phyloP scores from a whole-genome alignment of 2,329 filamentous ascomycete genomes.

The Diaporthe ilicicola region DNA sequence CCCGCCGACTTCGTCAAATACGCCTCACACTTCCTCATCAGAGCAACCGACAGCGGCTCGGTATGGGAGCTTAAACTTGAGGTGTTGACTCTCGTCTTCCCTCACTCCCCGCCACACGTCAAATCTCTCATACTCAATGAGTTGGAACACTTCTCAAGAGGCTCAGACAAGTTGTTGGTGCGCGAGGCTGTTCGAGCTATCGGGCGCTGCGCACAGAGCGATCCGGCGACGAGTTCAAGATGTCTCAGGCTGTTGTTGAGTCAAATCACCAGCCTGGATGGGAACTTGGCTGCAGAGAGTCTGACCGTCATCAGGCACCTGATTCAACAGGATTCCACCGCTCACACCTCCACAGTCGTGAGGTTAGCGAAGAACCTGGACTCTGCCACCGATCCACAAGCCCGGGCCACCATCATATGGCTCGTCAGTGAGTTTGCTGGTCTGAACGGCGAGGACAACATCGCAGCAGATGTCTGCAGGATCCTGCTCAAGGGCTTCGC shows the following conservation, averaged over 20 bases:
- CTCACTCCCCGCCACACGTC: constrained; percentile 75
- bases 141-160: constrained; percentile 89
- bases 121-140: constrained; percentile 92
- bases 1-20: constrained; percentile 88
- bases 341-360: constrained; percentile 86
- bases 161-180: constrained; percentile 77
- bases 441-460: constrained; percentile 81
- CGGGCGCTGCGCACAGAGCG: constrained; percentile 87
- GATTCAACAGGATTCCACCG: constrained; percentile 87
- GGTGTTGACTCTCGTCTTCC: constrained; percentile 88
- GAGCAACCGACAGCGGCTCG: constrained; percentile 78
- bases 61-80: constrained; percentile 95
- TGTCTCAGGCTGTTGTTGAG: constrained; percentile 85
- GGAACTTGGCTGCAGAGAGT: constrained; percentile 88
- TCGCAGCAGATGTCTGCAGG: constrained; percentile 90
- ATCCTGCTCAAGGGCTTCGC: constrained; percentile 87
- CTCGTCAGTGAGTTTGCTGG: constrained; percentile 94
- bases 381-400: constrained; percentile 84
- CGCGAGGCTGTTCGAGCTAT: constrained; percentile 92
- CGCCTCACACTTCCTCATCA: constrained; percentile 87
- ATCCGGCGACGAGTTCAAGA: constrained; percentile 73
- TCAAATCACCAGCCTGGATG: constrained; percentile 88
- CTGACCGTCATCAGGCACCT: constrained; percentile 94
- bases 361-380: constrained; percentile 91
- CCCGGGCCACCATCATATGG: constrained; percentile 95